These are phyloP conservation scores for Komagataella mondaviorum DNA, from an alignment of 805 yeast species.

Conservation along the genomic window DNA sequence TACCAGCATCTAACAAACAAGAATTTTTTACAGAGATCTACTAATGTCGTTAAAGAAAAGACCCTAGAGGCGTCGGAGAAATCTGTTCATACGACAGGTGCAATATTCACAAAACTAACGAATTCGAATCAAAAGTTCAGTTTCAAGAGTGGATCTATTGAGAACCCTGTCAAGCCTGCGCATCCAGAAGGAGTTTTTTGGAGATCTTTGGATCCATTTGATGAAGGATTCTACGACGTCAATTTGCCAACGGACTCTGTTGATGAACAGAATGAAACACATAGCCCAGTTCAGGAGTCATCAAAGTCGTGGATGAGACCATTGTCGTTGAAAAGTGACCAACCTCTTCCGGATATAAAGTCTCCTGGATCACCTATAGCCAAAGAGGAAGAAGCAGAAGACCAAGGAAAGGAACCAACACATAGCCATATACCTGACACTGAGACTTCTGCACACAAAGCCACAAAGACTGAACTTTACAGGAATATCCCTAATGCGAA, in stretches of 20 bases:
- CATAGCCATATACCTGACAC: background rate
- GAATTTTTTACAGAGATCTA: conserved; percentile 19
- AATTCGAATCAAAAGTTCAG: conserved; percentile 16
- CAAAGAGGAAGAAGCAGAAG: background rate
- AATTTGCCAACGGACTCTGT: background rate
- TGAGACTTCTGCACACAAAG: background rate
- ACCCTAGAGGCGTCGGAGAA: conserved; percentile 9
- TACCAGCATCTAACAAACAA: conserved; percentile 22
- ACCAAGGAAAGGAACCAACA: background rate
- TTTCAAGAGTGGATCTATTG: conserved; percentile 12
- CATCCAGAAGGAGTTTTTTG: conserved; percentile 18
- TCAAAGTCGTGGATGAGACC: conserved; percentile 6
- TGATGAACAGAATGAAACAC: background rate
- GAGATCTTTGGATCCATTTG: conserved; percentile 8
- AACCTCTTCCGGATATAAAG: background rate
- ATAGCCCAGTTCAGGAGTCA: conserved; percentile 1
- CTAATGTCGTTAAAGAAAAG: conserved; percentile 11
- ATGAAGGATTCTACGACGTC: conserved; percentile 1
- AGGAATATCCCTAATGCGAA: background rate
- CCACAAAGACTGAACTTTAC: background rate
- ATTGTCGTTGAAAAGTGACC: conserved; percentile 4
- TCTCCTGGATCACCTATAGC: background rate
- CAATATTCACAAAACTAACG: conserved; percentile 17
- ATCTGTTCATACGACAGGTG: conserved; percentile 9
- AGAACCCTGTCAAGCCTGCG: conserved; percentile 21